Evolutionary conservation across 164 flowering plant species (phyloP).

Genomic region (Cinnamomum chago): DNA sequence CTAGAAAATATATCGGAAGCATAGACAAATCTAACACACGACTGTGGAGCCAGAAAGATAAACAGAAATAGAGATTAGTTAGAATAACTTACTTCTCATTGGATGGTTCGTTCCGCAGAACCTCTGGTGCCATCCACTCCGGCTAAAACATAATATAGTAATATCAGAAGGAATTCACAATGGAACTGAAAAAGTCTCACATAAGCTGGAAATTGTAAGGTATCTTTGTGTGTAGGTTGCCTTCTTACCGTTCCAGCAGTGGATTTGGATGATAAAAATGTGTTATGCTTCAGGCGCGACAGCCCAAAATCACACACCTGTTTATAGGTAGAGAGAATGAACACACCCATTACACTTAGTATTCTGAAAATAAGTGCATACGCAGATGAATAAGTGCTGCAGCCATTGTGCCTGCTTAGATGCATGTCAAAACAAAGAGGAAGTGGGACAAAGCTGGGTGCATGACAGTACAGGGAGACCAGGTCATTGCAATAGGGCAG

Average conservation of each 20-base stretch:
- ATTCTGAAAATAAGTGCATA: not conserved
- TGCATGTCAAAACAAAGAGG: too few relatives aligned
- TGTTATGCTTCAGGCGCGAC: not conserved
- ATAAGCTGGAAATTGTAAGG: not conserved
- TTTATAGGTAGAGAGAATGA: conserved; percentile 5
- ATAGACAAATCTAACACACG: not conserved
- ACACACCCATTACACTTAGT: not conserved
- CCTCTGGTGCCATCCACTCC: conserved; percentile 99
- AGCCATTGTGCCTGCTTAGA: too few relatives aligned
- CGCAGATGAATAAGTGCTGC: too few relatives aligned
- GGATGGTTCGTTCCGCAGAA: conserved; percentile 91
- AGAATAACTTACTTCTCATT: conserved; percentile 80
- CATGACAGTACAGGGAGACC: too few relatives aligned
- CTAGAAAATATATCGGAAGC: not conserved
- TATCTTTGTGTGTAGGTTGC: conserved; percentile 1
- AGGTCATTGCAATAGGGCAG: too few relatives aligned
- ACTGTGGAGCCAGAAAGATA: not conserved
- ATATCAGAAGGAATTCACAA: conserved; percentile 8
- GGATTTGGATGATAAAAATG: conserved; percentile 76
- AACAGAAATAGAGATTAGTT: not conserved
- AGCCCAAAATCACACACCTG: conserved; percentile 91
- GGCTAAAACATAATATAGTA: conserved; percentile 45
- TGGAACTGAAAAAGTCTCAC: not conserved
- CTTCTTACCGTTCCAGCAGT: conserved; percentile 96
- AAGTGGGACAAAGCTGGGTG: too few relatives aligned